Evolutionary conservation across 1,284 basidiomycete genomes (phyloP), one percentile per base, ranked within the genome.

Genomic region (Pseudozyma thailandica): DNA sequence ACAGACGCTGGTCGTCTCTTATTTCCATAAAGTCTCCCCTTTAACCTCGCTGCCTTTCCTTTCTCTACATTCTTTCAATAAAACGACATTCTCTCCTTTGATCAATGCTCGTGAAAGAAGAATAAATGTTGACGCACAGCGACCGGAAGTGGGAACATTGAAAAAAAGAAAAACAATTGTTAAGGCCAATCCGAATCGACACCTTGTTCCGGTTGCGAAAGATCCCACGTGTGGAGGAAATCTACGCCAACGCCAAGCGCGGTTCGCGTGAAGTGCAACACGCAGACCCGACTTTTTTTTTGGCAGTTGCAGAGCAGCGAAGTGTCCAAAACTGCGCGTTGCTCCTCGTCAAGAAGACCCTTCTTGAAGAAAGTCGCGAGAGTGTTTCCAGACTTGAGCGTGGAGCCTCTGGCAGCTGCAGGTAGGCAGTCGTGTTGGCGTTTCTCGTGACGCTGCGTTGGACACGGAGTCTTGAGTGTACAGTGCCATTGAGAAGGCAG

Each of bases 181-280:
- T n/a, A n/a, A n/a, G n/a, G n/a, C n/a, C n/a, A n/a, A n/a, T n/a
- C n/a, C n/a, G n/a, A n/a, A n/a, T n/a, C n/a, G n/a, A n/a, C n/a
- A n/a, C n/a, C n/a, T n/a, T n/a, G n/a, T n/a, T n/a, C 28, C 30
- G 44, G 33, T 35, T n/a, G 33, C 33, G 33, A 50, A 30, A 46
- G 23, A 45, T 27, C 23, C n/a, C 39, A 51, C 55, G 63, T 66
- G 63, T 56, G 51, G 63, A 43, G 33, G 50, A 13, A 28, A 56
- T 66, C 21, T 69, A 62, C 59, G 65, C 51, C 59, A 63, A 50
- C 59, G 51, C 52, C 59, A 54, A 45, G 39, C 60, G 59, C 66
- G 66, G 60, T 52, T 70, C 66, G 66, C 66, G 66, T 69, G 50
- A 47, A 51, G 47, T 54, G 54, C 50, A 46, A 58, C 47, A 50